Evolutionary conservation across 805 yeast genomes (phyloP), one percentile per base, ranked within the genome.

Genomic region (Ogataea nakhonphanomensis): DNA sequence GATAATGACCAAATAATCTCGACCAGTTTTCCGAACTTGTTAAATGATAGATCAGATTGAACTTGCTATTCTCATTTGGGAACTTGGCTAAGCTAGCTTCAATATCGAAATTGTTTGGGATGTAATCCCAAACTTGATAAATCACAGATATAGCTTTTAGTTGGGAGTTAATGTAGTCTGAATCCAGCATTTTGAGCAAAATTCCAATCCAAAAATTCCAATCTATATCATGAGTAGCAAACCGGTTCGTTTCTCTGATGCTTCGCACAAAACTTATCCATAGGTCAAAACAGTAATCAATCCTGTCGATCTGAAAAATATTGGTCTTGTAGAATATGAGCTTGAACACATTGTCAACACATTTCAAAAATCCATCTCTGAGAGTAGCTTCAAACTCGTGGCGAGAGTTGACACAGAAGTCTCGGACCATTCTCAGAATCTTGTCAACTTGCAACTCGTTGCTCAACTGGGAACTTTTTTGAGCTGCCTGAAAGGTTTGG

Each of bases 141-240:
- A 87, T 57, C 41, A 80, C 71, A 4, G 89, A 76, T 27, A 87
- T 57, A 10, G 79, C 77, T 44, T 84, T 75, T 14, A 83, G 64
- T 45, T 84, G 78, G 15, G 74, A 71, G 48, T 77, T 80, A 48
- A 78, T 69, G 57, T 76, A 84, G 32, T 76, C 78, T 7, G 87
- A 76, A 7, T 66, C 54, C n/a, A 86, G 58, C 80, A 86, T 74
- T 41, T 76, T 66, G 43, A 74, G 62, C 10, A 69, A 59, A 11
- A 84, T 80, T 39, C 70, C 67, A 6, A 82, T 58, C 95, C 95
- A 87, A 54, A 88, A 86, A 36, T 67, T 65, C 93, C 95, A 87
- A 62, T 83, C 76, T 17, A 85, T 61, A 6, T 29, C 23, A 20
- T 50, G 49, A 7, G 37, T 30, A 17, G 53, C 55, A 32, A 23